phyloP scores from a whole-genome alignment of 768 basidiomycete genomes.

The Pleurotus pulmonarius region DNA sequence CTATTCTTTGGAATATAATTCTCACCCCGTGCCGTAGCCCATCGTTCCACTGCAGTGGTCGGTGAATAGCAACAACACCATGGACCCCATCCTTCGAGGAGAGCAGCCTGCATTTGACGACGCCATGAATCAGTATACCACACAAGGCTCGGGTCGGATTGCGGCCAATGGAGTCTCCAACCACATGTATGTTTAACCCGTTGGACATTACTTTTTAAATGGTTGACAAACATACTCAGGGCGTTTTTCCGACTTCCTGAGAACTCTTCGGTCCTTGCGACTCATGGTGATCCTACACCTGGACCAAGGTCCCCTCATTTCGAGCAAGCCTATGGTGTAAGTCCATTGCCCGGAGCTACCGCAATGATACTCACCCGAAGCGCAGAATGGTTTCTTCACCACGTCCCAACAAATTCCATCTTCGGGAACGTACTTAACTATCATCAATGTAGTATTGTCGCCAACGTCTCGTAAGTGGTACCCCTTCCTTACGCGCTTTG shows the following conservation, averaged over 20 bases:
- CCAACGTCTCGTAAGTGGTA: slow-evolving; percentile 30
- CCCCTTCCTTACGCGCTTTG: not conserved
- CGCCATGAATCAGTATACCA: slow-evolving; percentile 15
- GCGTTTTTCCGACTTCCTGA: slow-evolving; percentile 20
- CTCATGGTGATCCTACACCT: slow-evolving; percentile 28
- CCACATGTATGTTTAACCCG: slow-evolving; percentile 13
- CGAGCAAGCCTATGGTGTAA: slow-evolving; percentile 29
- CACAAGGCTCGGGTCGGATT: slow-evolving; percentile 15
- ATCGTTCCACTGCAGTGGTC: not conserved
- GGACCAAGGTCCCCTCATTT: slow-evolving; percentile 31
- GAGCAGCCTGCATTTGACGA: slow-evolving; percentile 12
- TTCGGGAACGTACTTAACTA: slow-evolving; percentile 26
- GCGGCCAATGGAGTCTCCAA: slow-evolving; percentile 6
- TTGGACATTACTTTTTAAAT: not conserved
- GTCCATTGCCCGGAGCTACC: not conserved
- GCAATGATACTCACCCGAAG: not conserved
- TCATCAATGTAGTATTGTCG: slow-evolving; percentile 24
- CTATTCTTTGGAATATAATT: slow-evolving; percentile 6
- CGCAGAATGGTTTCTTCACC: slow-evolving; percentile 5
- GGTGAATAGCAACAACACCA: slow-evolving; percentile 13
- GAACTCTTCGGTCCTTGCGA: slow-evolving; percentile 24
- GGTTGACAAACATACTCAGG: not conserved
- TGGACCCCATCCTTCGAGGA: slow-evolving; percentile 9
- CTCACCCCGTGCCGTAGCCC: slow-evolving; percentile 17
- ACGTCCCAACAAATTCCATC: slow-evolving; percentile 14